Evolutionary conservation across 768 basidiomycete genomes (phyloP).

Genomic region (Inosperma sp.): DNA sequence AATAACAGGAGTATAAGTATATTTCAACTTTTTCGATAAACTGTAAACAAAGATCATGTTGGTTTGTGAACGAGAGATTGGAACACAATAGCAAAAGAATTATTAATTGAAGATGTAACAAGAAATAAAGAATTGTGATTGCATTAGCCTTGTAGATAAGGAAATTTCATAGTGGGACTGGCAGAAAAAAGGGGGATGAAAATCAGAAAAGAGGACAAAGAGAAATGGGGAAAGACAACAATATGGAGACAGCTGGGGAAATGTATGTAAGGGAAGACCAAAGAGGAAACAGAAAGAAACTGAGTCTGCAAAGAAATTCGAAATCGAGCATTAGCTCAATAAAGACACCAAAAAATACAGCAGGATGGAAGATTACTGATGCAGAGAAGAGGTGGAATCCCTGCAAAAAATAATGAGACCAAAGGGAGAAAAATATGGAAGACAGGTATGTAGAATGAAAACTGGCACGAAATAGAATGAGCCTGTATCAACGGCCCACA

Average conservation of each 20-base stretch:
- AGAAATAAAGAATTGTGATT: conserved; percentile 14
- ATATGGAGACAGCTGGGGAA: conserved; percentile 6
- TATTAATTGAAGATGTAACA: conserved; percentile 7
- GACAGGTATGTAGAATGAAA: background rate
- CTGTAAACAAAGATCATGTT: no score
- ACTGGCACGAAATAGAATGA: conserved; percentile 18
- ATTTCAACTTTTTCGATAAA: no score
- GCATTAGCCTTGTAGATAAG: conserved; percentile 9
- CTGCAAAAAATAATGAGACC: conserved; percentile 5
- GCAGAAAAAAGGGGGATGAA: conserved; percentile 11
- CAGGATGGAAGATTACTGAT: conserved; percentile 8
- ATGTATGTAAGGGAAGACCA: conserved; percentile 21
- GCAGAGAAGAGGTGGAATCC: conserved; percentile 1
- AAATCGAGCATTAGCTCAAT: conserved; percentile 10
- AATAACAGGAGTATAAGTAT: no score
- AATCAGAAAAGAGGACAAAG: conserved; percentile 11
- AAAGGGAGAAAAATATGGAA: conserved; percentile 3
- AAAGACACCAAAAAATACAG: conserved; percentile 12
- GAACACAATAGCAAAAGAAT: no score
- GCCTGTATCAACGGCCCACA: conserved; percentile 16
- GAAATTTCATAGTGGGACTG: conserved; percentile 6
- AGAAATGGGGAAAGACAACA: conserved; percentile 13
- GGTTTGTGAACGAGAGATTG: no score
- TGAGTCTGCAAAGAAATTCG: conserved; percentile 9
- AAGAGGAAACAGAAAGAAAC: conserved; percentile 9